Evolutionary conservation across 2,329 filamentous ascomycete species (phyloP).

Genomic region (Penicillium verrucosum): DNA sequence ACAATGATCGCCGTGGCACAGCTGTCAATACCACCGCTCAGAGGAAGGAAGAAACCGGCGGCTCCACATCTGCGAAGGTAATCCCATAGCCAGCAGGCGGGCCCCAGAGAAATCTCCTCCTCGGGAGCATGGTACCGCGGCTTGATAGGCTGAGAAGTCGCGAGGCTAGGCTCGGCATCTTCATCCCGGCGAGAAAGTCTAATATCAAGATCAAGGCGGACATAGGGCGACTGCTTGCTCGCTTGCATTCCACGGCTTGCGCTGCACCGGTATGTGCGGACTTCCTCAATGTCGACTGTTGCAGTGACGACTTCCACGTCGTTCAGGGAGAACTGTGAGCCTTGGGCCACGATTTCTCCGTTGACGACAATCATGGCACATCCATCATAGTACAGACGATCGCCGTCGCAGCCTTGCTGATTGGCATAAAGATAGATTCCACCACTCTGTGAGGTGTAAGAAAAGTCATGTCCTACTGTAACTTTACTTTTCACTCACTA

Average conservation of each 20-base stretch:
- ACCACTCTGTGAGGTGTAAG: constrained; percentile 26
- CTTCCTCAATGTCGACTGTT: constrained; percentile 67
- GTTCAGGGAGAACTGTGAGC: constrained; percentile 62
- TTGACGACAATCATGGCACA: constrained; percentile 62
- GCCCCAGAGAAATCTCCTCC: constrained; percentile 64
- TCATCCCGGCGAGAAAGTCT: constrained; percentile 34
- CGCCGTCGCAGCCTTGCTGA: constrained; percentile 58
- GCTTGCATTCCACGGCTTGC: constrained; percentile 36
- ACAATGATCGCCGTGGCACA: constrained; percentile 41
- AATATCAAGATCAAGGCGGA: constrained; percentile 39
- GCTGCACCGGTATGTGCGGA: constrained; percentile 31
- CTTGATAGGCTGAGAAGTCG: constrained; percentile 46
- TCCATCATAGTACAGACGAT: constrained; percentile 62
- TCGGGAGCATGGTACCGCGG: constrained; percentile 60
- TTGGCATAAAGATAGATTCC: constrained; percentile 60
- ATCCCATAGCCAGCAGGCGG: constrained; percentile 62
- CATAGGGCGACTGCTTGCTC: constrained; percentile 29
- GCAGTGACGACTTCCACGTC: constrained; percentile 66
- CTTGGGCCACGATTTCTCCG: constrained; percentile 63
- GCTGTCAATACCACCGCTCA: constrained; percentile 42
- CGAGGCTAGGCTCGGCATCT: constrained; percentile 46
- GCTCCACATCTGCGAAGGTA: constrained; percentile 39
- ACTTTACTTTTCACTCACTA: constrained; percentile 6
- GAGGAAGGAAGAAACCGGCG: constrained; percentile 40
- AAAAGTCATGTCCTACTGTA: neutral